Conservation (phyloP, 139 green algal species). For the Yamagishiella unicocca region DNA sequence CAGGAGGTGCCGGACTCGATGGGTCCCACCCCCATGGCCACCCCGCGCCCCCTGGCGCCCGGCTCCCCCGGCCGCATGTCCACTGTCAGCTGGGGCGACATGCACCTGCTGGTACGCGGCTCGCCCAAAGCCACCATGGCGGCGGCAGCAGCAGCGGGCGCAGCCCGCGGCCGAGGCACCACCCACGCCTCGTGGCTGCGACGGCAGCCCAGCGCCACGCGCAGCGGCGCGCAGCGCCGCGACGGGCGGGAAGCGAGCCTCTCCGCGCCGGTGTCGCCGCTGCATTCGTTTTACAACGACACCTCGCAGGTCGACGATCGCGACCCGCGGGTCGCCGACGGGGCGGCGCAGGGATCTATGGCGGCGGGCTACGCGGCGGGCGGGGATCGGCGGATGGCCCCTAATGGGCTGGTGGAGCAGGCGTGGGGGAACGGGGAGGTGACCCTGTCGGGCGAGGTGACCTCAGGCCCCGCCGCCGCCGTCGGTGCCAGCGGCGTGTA, state of each 20-base stretch:
- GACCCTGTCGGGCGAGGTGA: neutral
- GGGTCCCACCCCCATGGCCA: conserved; percentile 25
- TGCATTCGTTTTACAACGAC: too few species aligned
- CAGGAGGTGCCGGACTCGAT: conserved; percentile 8
- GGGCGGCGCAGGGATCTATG: too few species aligned
- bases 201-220: neutral
- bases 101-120: conserved; percentile 21
- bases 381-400: too few species aligned
- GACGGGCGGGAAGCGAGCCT: too few species aligned
- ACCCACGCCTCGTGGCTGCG: too few species aligned
- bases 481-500: neutral
- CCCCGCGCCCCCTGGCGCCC: neutral
- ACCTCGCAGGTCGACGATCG: too few species aligned
- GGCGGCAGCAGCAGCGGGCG: neutral
- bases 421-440: neutral
- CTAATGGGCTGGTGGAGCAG: too few species aligned
- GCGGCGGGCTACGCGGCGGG: too few species aligned
- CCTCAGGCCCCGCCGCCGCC: neutral
- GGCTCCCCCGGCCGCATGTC: conserved; percentile 30
- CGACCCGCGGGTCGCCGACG: too few species aligned
- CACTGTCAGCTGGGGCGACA: conserved; percentile 40
- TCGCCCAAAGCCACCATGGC: neutral
- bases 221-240: neutral
- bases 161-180: neutral
- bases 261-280: too few species aligned